A percentile compares a stretch with the other conserved stretches of the same genome.
These are phyloP conservation scores for Smallanthus sonchifolius DNA, from an alignment of 129 eudicot genomes.

Conservation along the genomic window DNA sequence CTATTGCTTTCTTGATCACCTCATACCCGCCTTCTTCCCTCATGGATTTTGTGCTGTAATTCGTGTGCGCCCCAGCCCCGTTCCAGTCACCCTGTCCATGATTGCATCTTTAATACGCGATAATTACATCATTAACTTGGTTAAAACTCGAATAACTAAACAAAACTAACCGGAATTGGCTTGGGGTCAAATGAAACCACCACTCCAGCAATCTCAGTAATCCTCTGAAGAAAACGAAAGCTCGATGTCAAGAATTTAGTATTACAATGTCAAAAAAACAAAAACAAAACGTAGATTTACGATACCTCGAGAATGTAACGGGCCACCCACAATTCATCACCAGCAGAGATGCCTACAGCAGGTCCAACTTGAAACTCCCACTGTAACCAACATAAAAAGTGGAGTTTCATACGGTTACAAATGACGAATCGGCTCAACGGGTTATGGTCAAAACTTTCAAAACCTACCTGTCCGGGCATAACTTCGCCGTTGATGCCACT, in stretches of 20 bases:
- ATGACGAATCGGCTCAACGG: not conserved
- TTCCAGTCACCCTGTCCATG: slow-evolving; percentile 4
- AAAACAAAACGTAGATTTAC: not conserved
- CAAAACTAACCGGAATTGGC: not conserved
- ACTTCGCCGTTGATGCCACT: slow-evolving; percentile 81
- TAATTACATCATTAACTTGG: not conserved
- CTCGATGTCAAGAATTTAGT: not conserved
- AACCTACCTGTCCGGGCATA: slow-evolving; percentile 45
- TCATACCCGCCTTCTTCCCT: slow-evolving; percentile 5
- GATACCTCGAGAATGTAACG: slow-evolving; percentile 11
- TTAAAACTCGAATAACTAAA: not conserved
- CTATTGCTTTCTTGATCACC: not conserved
- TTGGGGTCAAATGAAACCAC: slow-evolving; percentile 9
- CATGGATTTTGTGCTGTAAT: slow-evolving; percentile 9
- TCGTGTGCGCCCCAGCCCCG: not conserved
- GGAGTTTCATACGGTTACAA: not conserved
- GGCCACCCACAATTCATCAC: slow-evolving; percentile 11
- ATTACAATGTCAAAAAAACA: not conserved
- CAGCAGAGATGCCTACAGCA: not conserved
- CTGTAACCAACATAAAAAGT: not conserved
- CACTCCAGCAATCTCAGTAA: slow-evolving; percentile 16
- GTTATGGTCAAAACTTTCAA: not conserved
- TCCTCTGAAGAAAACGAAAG: not conserved
- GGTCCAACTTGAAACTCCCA: slow-evolving; percentile 15
- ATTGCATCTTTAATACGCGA: not conserved